Base-by-base conservation (phyloP, 106 monocot species). In the Acorus gramineus region DNA sequence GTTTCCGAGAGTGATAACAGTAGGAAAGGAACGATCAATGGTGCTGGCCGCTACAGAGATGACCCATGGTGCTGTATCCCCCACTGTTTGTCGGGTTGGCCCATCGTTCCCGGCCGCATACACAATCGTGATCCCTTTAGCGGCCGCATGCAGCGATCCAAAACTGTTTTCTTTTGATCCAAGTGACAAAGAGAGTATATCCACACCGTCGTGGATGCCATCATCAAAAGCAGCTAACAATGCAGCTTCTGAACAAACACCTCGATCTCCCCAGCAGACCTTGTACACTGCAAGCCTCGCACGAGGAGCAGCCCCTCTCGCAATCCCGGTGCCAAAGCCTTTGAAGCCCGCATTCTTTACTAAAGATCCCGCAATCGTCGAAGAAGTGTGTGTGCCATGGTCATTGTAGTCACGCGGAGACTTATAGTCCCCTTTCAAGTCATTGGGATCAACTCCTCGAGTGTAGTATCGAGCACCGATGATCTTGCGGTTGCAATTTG, bases 131-230 rank as follows among this genome's bases (percentile, higher is more conserved):
- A 83, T 79, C 13, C 83, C 83, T 7, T 66, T 75, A 12, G 52
- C 28, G 1, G 76, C 79, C 0, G 83, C 83, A 14, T 74, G 70
- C 5, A 82, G 28, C 2, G 78, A 53, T 5, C 55, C 74, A 5
- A 10, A 11, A 0, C 3, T 2, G 2, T 72, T 11, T 3, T 7
- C 50, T 11, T 8, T 2, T 0, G 14, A 60, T 2, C 58, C 66
- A 5, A 88, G 57, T 0, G 84, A 84, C 46, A 84, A 8, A 4
- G 83, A 87, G 4, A 83, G 6, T 5, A 84, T 50, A 44, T 84
- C 78, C 7, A 88, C 87, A 0, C 87, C 87, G 11, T 88, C 87
- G 47, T 87, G 59, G 8, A 78, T 81, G 6, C 83, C 87, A 4
- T 78, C 78, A 6, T 88, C 80, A 10, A 84, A 60, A 2, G 80